Evolutionary conservation across 176 grass and related monocot genomes (phyloP).

Genomic region (Guadua angustifolia): DNA sequence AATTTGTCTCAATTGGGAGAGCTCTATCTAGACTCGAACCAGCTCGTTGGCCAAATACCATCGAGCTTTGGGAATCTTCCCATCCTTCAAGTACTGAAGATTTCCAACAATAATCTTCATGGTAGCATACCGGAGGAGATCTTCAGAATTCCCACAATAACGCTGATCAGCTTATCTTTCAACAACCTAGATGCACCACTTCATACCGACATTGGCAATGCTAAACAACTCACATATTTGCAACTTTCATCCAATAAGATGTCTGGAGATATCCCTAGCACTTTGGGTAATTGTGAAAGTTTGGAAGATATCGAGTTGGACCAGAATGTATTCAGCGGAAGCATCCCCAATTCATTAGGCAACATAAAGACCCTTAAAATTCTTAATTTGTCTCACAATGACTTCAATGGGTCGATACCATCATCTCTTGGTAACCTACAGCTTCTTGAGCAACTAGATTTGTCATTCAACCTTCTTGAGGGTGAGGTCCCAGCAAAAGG

Average conservation of each 20-base stretch:
- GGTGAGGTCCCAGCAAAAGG: slow-evolving; percentile 37
- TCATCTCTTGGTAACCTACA: not conserved
- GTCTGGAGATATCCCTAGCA: slow-evolving; percentile 36
- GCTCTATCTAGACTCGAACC: not conserved
- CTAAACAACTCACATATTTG: slow-evolving; percentile 16
- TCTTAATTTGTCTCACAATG: slow-evolving; percentile 34
- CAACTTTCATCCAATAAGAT: slow-evolving; percentile 21
- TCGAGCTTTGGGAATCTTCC: not conserved
- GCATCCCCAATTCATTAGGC: slow-evolving; percentile 22
- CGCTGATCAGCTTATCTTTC: not conserved
- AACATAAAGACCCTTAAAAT: not conserved
- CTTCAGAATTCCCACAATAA: slow-evolving; percentile 28
- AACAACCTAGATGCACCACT: slow-evolving; percentile 36
- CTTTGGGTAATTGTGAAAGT: slow-evolving; percentile 14
- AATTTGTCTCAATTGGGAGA: not conserved
- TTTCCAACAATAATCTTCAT: slow-evolving; percentile 27
- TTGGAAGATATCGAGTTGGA: not conserved
- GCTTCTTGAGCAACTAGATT: slow-evolving; percentile 16
- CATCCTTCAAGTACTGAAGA: not conserved
- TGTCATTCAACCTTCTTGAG: slow-evolving; percentile 34
- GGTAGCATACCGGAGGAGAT: slow-evolving; percentile 35
- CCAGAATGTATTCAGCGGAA: slow-evolving; percentile 21
- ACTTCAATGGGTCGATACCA: slow-evolving; percentile 16
- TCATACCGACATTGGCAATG: not conserved
- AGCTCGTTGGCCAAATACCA: slow-evolving; percentile 3